A percentile compares a stretch with the other conserved stretches of the same genome.
Conservation (phyloP, 495 filamentous ascomycete genomes). For the Penicillium pancosmium region DNA sequence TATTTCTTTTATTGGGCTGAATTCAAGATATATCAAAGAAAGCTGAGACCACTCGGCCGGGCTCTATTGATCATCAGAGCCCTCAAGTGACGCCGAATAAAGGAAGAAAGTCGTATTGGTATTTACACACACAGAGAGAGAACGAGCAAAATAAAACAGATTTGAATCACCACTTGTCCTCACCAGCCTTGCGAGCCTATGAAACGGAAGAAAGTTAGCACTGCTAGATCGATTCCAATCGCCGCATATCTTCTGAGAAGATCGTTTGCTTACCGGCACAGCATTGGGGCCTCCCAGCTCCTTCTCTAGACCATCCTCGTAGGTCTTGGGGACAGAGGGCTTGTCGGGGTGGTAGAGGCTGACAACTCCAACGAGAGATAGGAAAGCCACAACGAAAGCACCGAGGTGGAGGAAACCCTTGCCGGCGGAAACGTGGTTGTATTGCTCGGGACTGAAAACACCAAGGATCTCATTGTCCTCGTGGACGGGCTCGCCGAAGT, state of each 20-base stretch:
- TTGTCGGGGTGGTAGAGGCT: slow-evolving; percentile 83
- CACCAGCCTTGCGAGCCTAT: slow-evolving; percentile 47
- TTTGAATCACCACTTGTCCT: slow-evolving; percentile 45
- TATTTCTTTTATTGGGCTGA: slow-evolving; percentile 19
- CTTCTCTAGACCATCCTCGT: slow-evolving; percentile 77
- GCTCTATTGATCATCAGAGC: slow-evolving; percentile 28
- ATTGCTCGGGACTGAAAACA: slow-evolving; percentile 86
- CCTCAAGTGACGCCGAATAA: slow-evolving; percentile 38
- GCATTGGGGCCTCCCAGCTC: slow-evolving; percentile 77
- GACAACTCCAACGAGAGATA: slow-evolving; percentile 71
- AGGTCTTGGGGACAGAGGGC: slow-evolving; percentile 74
- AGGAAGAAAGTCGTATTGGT: slow-evolving; percentile 41
- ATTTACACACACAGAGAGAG: slow-evolving; percentile 49
- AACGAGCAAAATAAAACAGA: slow-evolving; percentile 26
- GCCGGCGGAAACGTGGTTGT: slow-evolving; percentile 76
- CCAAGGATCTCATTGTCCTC: slow-evolving; percentile 97
- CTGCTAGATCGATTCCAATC: background rate
- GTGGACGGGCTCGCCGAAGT: slow-evolving; percentile 93
- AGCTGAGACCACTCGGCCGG: slow-evolving; percentile 15
- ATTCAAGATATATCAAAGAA: slow-evolving; percentile 16
- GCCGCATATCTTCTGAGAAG: background rate
- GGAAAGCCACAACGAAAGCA: slow-evolving; percentile 68
- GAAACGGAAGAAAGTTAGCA: background rate
- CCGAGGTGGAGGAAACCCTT: slow-evolving; percentile 76
- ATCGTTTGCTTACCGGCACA: slow-evolving; percentile 39